A percentile compares a stretch with the other conserved stretches of the same genome.
phyloP scores from a whole-genome alignment of 768 basidiomycete genomes.

The Suillus clintonianus region DNA sequence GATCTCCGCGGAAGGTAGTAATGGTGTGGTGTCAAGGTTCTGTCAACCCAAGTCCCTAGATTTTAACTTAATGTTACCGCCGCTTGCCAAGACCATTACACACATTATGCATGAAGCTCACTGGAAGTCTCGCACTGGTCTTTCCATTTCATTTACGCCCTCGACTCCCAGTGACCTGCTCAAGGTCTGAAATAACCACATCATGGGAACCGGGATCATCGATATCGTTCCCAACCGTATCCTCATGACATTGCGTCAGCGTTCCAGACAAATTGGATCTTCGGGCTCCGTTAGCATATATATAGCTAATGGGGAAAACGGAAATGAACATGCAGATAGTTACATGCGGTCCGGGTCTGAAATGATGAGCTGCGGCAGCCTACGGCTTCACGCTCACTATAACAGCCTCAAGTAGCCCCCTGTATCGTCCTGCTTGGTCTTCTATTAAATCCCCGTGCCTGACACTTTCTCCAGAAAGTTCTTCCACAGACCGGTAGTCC shows the following conservation, averaged over 20 bases:
- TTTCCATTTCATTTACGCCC: no score
- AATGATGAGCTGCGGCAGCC: not conserved
- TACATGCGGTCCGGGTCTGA: not conserved
- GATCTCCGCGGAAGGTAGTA: no score
- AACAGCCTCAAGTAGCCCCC: no score
- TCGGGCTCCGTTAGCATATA: conserved; percentile 88
- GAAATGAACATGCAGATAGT: not conserved
- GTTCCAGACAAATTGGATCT: conserved; percentile 38
- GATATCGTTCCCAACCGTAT: not conserved
- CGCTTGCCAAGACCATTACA: no score
- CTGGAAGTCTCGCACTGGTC: no score
- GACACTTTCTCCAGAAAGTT: conserved; percentile 67
- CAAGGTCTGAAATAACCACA: not conserved
- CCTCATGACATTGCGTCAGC: not conserved
- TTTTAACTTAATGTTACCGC: no score
- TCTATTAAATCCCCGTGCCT: conserved; percentile 64
- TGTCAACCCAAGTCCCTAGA: no score
- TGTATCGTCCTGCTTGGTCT: conserved; percentile 46
- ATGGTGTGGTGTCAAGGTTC: no score
- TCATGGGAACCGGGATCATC: not conserved
- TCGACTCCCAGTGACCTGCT: no score
- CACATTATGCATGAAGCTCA: no score
- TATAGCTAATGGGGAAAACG: not conserved
- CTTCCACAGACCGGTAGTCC: conserved; percentile 60
- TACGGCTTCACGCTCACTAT: no score